Conservation (phyloP, 192 early-diverging fungal species). For the Coemansia guatemalensis region DNA sequence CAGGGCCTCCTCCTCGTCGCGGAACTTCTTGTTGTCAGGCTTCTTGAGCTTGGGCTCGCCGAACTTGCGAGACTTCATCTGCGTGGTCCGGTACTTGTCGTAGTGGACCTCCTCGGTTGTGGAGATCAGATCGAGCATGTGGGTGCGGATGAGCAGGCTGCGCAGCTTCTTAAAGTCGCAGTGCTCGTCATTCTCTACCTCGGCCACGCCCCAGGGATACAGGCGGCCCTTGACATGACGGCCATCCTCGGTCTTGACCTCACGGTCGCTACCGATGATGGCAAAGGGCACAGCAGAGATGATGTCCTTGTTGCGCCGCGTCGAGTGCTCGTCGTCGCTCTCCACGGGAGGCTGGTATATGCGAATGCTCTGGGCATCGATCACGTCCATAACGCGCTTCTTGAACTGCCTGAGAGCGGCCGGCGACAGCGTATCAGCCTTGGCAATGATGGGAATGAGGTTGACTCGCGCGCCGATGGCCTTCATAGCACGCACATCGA, state of each 20-base stretch:
- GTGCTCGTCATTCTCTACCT: constrained; percentile 98
- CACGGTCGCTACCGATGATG: constrained; percentile 88
- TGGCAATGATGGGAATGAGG: constrained; percentile 97
- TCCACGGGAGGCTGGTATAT: constrained; percentile 88
- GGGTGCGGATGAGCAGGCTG: constrained; percentile 92
- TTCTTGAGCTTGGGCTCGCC: constrained; percentile 81
- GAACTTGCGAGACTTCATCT: constrained; percentile 89
- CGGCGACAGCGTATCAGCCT: constrained; percentile 97
- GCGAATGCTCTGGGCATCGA: constrained; percentile 88
- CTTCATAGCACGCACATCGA: constrained; percentile 99
- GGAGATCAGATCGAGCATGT: constrained; percentile 94
- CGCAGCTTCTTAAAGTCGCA: constrained; percentile 98
- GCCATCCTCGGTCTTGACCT: constrained; percentile 80
- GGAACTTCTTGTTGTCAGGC: constrained; percentile 90
- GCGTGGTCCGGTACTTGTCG: constrained; percentile 84
- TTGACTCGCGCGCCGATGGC: constrained; percentile 93
- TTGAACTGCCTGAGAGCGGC: constrained; percentile 91
- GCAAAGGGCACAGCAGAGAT: constrained; percentile 93
- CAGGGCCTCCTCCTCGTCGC: constrained; percentile 95
- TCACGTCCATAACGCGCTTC: constrained; percentile 90
- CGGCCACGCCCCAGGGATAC: constrained; percentile 98
- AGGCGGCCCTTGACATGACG: constrained; percentile 91
- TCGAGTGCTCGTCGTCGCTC: constrained; percentile 79
- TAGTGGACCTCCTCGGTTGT: constrained; percentile 96
- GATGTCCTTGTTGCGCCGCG: constrained; percentile 81